These are phyloP conservation scores for Anthracocystis walkeri DNA, from an alignment of 1,284 basidiomycete genomes.

Conservation along the genomic window DNA sequence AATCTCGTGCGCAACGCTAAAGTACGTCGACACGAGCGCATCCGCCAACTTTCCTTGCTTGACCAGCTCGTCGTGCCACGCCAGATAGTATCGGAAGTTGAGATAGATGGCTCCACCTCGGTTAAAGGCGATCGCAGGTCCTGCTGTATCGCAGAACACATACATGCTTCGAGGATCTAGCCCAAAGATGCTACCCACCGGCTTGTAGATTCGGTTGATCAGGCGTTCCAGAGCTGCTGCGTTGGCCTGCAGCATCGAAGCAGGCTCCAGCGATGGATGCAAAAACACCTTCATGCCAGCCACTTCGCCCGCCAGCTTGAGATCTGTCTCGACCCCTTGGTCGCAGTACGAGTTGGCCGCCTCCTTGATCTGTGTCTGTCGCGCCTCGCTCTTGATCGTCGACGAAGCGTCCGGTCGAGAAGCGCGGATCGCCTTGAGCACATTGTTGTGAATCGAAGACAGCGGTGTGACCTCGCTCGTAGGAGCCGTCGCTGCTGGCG, in stretches of 20 bases:
- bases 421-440: slow-evolving; percentile 68
- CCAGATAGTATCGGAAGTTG: slow-evolving; percentile 84
- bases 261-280: slow-evolving; percentile 57
- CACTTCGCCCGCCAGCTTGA: slow-evolving; percentile 69
- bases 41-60: slow-evolving; percentile 74
- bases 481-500: slow-evolving; percentile 36
- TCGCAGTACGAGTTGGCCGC: slow-evolving; percentile 70
- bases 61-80: slow-evolving; percentile 85
- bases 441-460: slow-evolving; percentile 68
- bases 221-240: slow-evolving; percentile 66
- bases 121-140: slow-evolving; percentile 93
- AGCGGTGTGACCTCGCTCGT: slow-evolving; percentile 63
- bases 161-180: slow-evolving; percentile 77
- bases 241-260: slow-evolving; percentile 62
- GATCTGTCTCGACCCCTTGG: slow-evolving; percentile 66
- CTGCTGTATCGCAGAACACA: slow-evolving; percentile 85
- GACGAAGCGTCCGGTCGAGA: slow-evolving; percentile 69
- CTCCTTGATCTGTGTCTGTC: slow-evolving; percentile 69
- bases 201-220: slow-evolving; percentile 66
- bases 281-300: slow-evolving; percentile 70
- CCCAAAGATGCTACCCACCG: slow-evolving; percentile 69
- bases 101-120: slow-evolving; percentile 87
- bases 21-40: slow-evolving; percentile 87
- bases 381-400: slow-evolving; percentile 67
- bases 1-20: slow-evolving; percentile 89